phyloP scores from a whole-genome alignment of 805 yeast species.

The Novakomyces olei region DNA sequence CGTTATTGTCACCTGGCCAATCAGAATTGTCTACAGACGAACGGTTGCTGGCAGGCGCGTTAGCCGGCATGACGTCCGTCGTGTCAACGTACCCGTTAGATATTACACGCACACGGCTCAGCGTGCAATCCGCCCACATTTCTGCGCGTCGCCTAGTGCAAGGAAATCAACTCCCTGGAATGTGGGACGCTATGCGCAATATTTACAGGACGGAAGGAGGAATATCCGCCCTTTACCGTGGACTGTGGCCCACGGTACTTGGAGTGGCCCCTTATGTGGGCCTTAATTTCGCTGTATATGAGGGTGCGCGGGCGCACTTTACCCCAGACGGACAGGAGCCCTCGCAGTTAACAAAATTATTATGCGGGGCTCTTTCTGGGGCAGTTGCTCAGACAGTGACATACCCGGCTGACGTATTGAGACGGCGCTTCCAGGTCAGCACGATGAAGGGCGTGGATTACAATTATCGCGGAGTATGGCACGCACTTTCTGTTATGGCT shows the following conservation, averaged over 20 bases:
- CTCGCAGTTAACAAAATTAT: slow-evolving; percentile 33
- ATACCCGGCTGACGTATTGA: slow-evolving; percentile 72
- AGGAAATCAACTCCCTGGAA: slow-evolving; percentile 35
- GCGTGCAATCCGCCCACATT: slow-evolving; percentile 64
- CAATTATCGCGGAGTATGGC: slow-evolving; percentile 49
- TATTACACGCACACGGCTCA: slow-evolving; percentile 67
- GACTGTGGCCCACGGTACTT: slow-evolving; percentile 69
- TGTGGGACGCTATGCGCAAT: slow-evolving; percentile 29
- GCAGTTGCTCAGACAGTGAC: slow-evolving; percentile 71
- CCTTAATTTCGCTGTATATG: slow-evolving; percentile 75
- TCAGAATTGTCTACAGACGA: slow-evolving; percentile 28
- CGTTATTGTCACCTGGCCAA: slow-evolving; percentile 8
- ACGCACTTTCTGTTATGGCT: slow-evolving; percentile 52
- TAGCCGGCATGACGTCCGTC: slow-evolving; percentile 65
- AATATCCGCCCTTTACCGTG: slow-evolving; percentile 50
- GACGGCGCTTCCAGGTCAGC: slow-evolving; percentile 81
- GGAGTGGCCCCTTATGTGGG: slow-evolving; percentile 97
- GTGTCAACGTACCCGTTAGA: slow-evolving; percentile 80
- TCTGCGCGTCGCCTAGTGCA: slow-evolving; percentile 10
- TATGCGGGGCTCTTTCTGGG: slow-evolving; percentile 70
- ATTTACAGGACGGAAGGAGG: slow-evolving; percentile 73
- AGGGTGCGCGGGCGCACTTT: slow-evolving; percentile 41
- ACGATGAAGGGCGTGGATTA: slow-evolving; percentile 67
- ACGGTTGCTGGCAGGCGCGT: slow-evolving; percentile 52
- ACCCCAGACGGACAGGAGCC: slow-evolving; percentile 16